Evolutionary conservation across 176 grass and related monocot species (phyloP), one percentile per base, ranked within the genome.

Genomic region (bread wheat (Triticum aestivum)): DNA sequence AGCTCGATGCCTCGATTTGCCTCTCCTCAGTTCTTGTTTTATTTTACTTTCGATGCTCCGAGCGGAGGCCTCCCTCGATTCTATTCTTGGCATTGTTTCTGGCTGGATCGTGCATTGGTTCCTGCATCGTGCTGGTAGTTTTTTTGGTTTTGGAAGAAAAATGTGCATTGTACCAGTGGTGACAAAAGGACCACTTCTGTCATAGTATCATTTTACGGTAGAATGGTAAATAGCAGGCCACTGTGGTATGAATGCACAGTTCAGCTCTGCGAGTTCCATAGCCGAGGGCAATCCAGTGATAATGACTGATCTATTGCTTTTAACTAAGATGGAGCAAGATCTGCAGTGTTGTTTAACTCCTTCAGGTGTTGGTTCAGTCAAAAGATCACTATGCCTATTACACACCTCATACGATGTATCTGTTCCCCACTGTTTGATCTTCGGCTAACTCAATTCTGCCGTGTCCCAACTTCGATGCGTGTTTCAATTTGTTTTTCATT

Each of bases 251-350:
- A 77, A 81, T 76, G 61, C 63, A 73, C 75, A 86, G 77, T 77
- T 69, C 88, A 62, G 42, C 59, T 27, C 30, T 75, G 82, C 71
- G 68, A 62, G 21, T 23, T 74, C 27, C 18, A 23, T 37, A 26
- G 3, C 6, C 26, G 45, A 51, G 49, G 80, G 56, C 68, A 65
- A 51, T 29, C 41, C 30, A 24, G 72, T 34, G 13, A 65, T 24
- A 65, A 35, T 26, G 41, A 63, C n/a, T 62, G 73, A 62, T 67
- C 17, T 51, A 23, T 70, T 52, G 56, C 21, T 34, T 26, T 69
- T 62, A 27, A 27, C 37, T n/a, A 29, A 11, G 17, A 77, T 81
- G 66, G 18, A 26, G 61, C 56, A 86, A 85, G 88, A 86, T 82
- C 79, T 86, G 30, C 21, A 62, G 71, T 23, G 35, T 38, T 77